These are phyloP conservation scores for Diaporthe capsici DNA, from an alignment of 2,329 filamentous ascomycete species.

Conservation along the genomic window DNA sequence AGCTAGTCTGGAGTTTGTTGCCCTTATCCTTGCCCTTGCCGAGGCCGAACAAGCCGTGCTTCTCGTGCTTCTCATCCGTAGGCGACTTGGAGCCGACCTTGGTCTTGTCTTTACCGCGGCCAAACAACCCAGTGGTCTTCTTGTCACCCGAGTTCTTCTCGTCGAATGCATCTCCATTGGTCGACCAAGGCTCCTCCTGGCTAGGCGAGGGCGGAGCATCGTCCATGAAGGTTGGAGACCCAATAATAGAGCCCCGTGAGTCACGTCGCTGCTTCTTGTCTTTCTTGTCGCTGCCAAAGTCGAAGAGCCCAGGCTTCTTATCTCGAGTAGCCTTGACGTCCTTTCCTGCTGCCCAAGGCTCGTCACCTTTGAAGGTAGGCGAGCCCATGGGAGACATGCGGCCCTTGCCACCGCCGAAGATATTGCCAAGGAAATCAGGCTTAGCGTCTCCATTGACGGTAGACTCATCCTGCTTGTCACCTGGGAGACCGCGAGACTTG, in stretches of 20 bases:
- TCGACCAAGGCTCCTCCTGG: not conserved
- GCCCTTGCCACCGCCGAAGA: conserved; percentile 16
- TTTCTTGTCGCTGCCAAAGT: not conserved
- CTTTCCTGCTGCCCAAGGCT: conserved; percentile 14
- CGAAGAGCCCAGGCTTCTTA: not conserved
- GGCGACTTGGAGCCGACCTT: not conserved
- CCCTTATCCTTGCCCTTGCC: too few species aligned
- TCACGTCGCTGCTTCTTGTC: not conserved
- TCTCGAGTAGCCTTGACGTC: not conserved
- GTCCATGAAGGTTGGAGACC: not conserved
- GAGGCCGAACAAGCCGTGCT: too few species aligned
- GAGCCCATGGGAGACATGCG: conserved; percentile 6
- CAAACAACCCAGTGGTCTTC: not conserved
- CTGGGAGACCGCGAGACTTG: not conserved
- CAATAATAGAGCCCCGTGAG: not conserved
- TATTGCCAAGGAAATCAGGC: not conserved
- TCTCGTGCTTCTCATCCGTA: too few species aligned
- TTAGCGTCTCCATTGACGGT: not conserved
- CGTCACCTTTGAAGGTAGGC: not conserved
- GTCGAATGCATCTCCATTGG: not conserved
- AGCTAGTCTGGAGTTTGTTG: not conserved
- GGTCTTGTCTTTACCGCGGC: not conserved
- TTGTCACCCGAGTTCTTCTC: not conserved
- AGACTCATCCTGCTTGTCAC: not conserved
- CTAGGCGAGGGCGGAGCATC: not conserved